These are phyloP conservation scores for Gnaphalium uliginosum DNA, from an alignment of 129 eudicot genomes.

Conservation along the genomic window DNA sequence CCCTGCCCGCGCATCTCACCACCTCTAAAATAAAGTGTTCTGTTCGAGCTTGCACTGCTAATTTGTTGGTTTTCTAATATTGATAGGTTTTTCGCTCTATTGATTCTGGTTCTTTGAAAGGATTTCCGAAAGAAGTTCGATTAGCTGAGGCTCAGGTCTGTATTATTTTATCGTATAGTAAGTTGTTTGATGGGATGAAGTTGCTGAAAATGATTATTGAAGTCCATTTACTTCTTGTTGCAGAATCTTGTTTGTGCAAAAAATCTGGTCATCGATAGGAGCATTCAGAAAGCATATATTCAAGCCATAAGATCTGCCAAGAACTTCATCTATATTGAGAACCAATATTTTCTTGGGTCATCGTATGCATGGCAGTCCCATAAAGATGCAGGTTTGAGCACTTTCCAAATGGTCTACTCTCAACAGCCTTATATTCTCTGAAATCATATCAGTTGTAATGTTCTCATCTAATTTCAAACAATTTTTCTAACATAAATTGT, in stretches of 20 bases:
- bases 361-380: conserved; percentile 81
- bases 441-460: not conserved
- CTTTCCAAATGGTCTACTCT: not conserved
- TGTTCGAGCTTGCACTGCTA: conserved; percentile 16
- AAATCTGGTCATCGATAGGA: conserved; percentile 66
- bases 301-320: conserved; percentile 88
- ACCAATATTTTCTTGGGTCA: conserved; percentile 88
- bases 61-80: conserved; percentile 18
- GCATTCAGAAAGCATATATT: conserved; percentile 86
- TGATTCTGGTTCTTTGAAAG: conserved; percentile 86
- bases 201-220: conserved; percentile 14
- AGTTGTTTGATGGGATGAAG: not conserved
- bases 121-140: conserved; percentile 68
- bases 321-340: conserved; percentile 87
- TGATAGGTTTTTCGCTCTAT: conserved; percentile 79
- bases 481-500: not conserved
- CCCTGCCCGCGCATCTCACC: not conserved
- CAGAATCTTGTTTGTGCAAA: conserved; percentile 77
- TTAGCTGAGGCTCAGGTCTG: conserved; percentile 59
- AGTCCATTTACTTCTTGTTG: conserved; percentile 20
- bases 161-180: not conserved
- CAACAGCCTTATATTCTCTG: not conserved
- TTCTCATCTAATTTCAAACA: not conserved
- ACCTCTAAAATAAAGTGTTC: conserved; percentile 8
- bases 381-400: conserved; percentile 63